Evolutionary conservation across 352 stramenopile genomes (phyloP).

Genomic region (Phytophthora podocarpi): DNA sequence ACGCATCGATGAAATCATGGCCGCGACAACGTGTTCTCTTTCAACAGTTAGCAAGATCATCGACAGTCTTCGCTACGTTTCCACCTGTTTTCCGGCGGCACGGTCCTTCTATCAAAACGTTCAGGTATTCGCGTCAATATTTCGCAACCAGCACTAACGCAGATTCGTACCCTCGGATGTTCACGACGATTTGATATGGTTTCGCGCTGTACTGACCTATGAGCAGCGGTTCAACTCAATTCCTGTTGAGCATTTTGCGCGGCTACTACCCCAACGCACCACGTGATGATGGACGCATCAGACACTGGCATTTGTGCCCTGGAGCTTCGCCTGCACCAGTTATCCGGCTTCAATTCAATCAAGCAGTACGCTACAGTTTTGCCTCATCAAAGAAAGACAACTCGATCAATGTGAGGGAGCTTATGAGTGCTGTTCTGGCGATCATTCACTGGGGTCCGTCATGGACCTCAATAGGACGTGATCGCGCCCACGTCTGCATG

Average conservation of each 20-base stretch:
- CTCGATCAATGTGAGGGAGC: constrained; percentile 14
- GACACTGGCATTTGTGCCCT: constrained; percentile 9
- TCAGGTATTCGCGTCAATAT: constrained; percentile 3
- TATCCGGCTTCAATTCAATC: constrained; percentile 2
- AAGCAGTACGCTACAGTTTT: background rate
- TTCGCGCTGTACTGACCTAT: background rate
- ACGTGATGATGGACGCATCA: constrained; percentile 15
- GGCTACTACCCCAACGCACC: background rate
- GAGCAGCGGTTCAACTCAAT: constrained; percentile 3
- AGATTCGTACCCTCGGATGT: too few species aligned
- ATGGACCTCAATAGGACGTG: background rate
- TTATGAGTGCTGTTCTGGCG: constrained; percentile 1
- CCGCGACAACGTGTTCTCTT: background rate
- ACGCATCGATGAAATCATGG: background rate
- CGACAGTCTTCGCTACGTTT: constrained; percentile 7
- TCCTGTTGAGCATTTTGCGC: constrained; percentile 5
- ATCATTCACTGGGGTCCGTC: background rate
- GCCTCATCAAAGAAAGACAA: background rate
- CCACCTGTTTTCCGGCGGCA: constrained; percentile 7
- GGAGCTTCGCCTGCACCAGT: background rate
- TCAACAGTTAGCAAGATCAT: constrained; percentile 1
- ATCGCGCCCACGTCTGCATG: background rate
- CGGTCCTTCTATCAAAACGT: constrained; percentile 16
- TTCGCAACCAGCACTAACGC: background rate
- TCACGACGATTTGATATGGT: constrained; percentile 15